A percentile compares a stretch with the other conserved stretches of the same genome.
These are phyloP conservation scores for Priceomyces carsonii DNA, from an alignment of 805 yeast species.

Conservation along the genomic window DNA sequence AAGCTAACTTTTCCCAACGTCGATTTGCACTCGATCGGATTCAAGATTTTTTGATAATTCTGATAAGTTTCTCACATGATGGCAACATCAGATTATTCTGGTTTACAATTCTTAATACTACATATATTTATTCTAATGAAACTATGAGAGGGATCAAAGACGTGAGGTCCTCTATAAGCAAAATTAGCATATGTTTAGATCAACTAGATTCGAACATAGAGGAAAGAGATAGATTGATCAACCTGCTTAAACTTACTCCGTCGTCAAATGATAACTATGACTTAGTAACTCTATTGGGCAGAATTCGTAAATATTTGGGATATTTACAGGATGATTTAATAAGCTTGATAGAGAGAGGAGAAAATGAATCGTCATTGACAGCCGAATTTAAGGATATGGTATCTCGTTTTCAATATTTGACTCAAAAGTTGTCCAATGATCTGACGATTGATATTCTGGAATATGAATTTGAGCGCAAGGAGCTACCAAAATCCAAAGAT, in stretches of 20 bases:
- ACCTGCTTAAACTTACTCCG: slow-evolving; percentile 34
- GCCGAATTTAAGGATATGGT: slow-evolving; percentile 11
- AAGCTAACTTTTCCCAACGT: no score
- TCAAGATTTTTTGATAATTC: background rate
- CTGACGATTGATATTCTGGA: slow-evolving; percentile 30
- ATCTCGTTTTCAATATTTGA: slow-evolving; percentile 17
- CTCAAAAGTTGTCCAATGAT: slow-evolving; percentile 23
- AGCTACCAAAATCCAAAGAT: slow-evolving; percentile 8
- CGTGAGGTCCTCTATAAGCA: slow-evolving; percentile 19
- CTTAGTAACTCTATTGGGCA: slow-evolving; percentile 27
- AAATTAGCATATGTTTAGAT: slow-evolving; percentile 20
- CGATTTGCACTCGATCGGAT: no score
- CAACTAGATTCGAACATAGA: slow-evolving; percentile 31
- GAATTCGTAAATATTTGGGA: slow-evolving; percentile 25
- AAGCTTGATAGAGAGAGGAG: slow-evolving; percentile 3
- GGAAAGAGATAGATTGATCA: slow-evolving; percentile 31
- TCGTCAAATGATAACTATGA: slow-evolving; percentile 41
- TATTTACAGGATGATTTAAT: slow-evolving; percentile 31
- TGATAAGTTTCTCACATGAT: slow-evolving; percentile 1
- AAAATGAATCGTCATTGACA: slow-evolving; percentile 7
- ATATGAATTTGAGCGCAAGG: slow-evolving; percentile 21
- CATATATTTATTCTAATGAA: background rate
- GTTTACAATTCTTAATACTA: no score
- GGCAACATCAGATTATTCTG: slow-evolving; percentile 1
- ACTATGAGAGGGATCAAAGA: slow-evolving; percentile 13